Evolutionary conservation across 2,329 filamentous ascomycete species (phyloP).

Genomic region (Aspergillus clavatus): DNA sequence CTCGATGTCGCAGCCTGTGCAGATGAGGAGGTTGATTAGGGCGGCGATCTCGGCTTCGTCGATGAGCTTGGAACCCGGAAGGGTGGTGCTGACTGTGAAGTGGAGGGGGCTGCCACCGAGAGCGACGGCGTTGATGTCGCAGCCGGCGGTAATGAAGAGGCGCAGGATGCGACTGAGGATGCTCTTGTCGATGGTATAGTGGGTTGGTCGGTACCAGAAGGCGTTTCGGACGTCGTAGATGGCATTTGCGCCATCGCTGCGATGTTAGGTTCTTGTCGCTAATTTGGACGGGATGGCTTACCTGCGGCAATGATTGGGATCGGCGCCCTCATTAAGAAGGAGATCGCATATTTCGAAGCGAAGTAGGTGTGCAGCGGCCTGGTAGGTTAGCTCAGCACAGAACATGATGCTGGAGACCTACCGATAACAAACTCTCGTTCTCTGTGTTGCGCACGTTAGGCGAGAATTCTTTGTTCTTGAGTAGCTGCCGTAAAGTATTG

Average conservation of each 20-base stretch:
- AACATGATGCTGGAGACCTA: not conserved
- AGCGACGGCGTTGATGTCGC: not conserved
- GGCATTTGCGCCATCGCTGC: not conserved
- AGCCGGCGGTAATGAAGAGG: not conserved
- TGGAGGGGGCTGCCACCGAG: not conserved
- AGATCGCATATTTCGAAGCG: not conserved
- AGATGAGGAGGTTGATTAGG: not conserved
- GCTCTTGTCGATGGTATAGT: not conserved
- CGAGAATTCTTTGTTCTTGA: not conserved
- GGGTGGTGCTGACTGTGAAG: not conserved
- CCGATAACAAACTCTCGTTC: not conserved
- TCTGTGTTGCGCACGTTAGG: not conserved
- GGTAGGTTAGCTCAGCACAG: not conserved
- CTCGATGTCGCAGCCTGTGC: not conserved
- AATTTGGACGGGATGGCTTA: not conserved
- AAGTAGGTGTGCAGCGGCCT: not conserved
- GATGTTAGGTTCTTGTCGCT: no score
- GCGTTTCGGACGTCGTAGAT: not conserved
- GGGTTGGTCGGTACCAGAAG: not conserved
- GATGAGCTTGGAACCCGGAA: not conserved
- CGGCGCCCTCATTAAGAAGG: not conserved
- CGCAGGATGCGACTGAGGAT: not conserved
- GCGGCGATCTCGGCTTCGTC: not conserved
- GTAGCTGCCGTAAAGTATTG: not conserved
- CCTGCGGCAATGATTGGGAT: not conserved